Evolutionary conservation across 2,329 filamentous ascomycete genomes (phyloP), one percentile per base, ranked within the genome.

Genomic region (Trichoderma sp.): DNA sequence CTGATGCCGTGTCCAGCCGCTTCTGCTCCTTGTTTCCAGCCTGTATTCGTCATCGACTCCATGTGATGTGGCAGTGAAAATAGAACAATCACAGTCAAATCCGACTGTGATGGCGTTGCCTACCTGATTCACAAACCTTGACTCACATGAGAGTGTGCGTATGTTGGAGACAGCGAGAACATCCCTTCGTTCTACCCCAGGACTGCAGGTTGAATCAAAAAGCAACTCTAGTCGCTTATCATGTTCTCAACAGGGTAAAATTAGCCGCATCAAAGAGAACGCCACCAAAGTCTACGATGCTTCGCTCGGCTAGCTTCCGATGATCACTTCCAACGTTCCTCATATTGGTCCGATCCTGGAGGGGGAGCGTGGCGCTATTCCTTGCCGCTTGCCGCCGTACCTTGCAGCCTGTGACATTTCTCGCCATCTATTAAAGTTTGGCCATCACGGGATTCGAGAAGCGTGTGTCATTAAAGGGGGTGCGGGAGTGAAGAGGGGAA

Each of bases 361-460:
- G 49, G 56, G 56, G 19, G 10, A 37, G 21, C 29, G 49, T 64
- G 49, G 49, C 33, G 49, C n/a, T 49, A 11, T 49, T 21, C 10
- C n/a, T 56, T 64, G 19, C 49, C 61, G 24, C 11, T 27, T 52
- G 19, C 47, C 19, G 11, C 31, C 24, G 63, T 66, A n/a, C 63
- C 63, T 66, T 66, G 63, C 63, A 66, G 63, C 63, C 63, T 35
- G 62, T 66, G 35, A 57, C 62, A 57, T 31, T 35, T 35, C 19
- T 47, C 53, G 37, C 62, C 52, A 57, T 49, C n/a, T 66, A 47
- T 58, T 16, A 27, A 11, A 56, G 29, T 19, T 40, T 37, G 35
- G 14, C 53, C 52, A 35, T 57, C 52, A 66, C 63, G 53, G 31
- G 63, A 10, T n/a, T 57, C 33, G 24, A 47, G 62, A 55, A 29